Conservation (phyloP, 805 yeast genomes). For the Ogataea degrootiae region DNA sequence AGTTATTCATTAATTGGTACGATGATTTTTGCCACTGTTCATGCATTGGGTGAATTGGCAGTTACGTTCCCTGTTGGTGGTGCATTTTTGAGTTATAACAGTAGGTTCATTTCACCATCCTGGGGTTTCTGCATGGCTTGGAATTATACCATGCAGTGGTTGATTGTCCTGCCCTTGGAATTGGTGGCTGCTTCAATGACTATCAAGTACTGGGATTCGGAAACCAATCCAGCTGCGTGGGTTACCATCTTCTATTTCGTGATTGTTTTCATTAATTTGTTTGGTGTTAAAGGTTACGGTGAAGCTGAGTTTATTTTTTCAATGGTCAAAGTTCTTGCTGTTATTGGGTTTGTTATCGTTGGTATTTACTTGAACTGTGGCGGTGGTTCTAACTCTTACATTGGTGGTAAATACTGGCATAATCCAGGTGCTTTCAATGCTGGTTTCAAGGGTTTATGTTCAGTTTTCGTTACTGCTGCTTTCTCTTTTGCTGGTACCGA, state of each 20-base stretch:
- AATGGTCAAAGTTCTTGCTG: slow-evolving; percentile 46
- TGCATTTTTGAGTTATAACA: slow-evolving; percentile 49
- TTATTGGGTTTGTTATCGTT: slow-evolving; percentile 49
- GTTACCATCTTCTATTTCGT: slow-evolving; percentile 47
- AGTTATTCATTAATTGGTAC: slow-evolving; percentile 50
- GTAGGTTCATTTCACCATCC: slow-evolving; percentile 49
- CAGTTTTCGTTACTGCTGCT: slow-evolving; percentile 53
- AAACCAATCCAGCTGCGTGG: slow-evolving; percentile 42
- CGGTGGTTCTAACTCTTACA: slow-evolving; percentile 50
- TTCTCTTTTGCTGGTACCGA: slow-evolving; percentile 60
- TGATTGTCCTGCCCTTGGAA: slow-evolving; percentile 43
- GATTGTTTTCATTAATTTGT: slow-evolving; percentile 44
- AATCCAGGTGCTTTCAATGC: slow-evolving; percentile 45
- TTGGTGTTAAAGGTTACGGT: slow-evolving; percentile 58
- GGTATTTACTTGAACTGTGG: slow-evolving; percentile 49
- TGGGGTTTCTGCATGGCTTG: slow-evolving; percentile 55
- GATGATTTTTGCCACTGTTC: slow-evolving; percentile 52
- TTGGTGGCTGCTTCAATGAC: slow-evolving; percentile 46
- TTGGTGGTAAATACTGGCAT: slow-evolving; percentile 55
- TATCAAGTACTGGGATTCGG: slow-evolving; percentile 39
- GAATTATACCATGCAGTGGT: slow-evolving; percentile 47
- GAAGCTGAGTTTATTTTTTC: slow-evolving; percentile 56
- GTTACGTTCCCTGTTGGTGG: slow-evolving; percentile 59
- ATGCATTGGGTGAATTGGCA: slow-evolving; percentile 54
- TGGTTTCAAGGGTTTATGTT: slow-evolving; percentile 55